These are phyloP conservation scores for Colletotrichum coccodes DNA, from an alignment of 2,329 filamentous ascomycete genomes.

Conservation along the genomic window DNA sequence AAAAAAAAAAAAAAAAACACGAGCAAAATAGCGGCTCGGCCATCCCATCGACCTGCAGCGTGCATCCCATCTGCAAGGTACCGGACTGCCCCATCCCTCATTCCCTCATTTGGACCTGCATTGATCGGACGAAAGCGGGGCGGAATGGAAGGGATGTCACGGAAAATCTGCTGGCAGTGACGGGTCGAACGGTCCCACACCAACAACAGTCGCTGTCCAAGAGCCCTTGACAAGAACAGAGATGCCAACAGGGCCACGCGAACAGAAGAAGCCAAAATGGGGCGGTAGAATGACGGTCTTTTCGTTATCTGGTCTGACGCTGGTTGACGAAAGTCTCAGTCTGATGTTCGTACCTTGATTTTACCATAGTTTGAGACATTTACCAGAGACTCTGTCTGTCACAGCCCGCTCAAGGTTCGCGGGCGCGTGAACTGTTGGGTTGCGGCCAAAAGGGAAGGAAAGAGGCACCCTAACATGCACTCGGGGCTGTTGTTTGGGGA, in stretches of 20 bases:
- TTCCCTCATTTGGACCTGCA: neutral
- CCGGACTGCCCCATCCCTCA: neutral
- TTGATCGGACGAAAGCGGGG: conserved; percentile 6
- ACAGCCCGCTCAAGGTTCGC: no score
- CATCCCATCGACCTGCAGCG: neutral
- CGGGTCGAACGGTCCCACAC: neutral
- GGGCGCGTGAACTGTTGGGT: no score
- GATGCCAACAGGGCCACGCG: conserved; percentile 26
- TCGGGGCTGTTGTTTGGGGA: no score
- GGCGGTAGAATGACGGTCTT: neutral
- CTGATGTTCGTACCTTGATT: no score
- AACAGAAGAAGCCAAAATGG: conserved; percentile 6
- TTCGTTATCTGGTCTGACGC: neutral
- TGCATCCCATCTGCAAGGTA: conserved; percentile 2
- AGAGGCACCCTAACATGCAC: no score
- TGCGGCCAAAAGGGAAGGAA: no score
- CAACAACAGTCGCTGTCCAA: neutral
- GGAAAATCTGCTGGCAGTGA: conserved; percentile 8
- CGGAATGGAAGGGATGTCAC: neutral
- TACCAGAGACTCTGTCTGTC: no score
- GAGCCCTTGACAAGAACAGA: conserved; percentile 10
- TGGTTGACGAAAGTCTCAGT: neutral
- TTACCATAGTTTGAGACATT: no score
- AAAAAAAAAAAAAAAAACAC: neutral
- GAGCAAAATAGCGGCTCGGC: neutral